Conservation (phyloP, 306 rosid species). For the Datisca glomerata region DNA sequence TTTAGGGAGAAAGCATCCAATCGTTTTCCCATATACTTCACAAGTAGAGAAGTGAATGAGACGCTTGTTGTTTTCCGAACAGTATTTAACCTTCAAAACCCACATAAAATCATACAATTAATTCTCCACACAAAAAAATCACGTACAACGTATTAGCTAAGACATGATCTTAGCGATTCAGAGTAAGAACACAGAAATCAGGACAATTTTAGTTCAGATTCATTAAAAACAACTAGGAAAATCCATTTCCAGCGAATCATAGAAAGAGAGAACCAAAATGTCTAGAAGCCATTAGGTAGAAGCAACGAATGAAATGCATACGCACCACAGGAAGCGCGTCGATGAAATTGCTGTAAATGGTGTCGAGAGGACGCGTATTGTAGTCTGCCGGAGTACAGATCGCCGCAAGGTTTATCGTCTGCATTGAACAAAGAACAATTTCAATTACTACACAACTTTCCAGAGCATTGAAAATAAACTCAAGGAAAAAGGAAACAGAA, state of each 20-base stretch:
- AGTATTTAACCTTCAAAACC: constrained; percentile 61
- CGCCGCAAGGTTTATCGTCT: constrained; percentile 57
- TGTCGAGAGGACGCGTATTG: constrained; percentile 44
- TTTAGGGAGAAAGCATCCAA: constrained; percentile 80
- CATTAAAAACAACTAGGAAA: not conserved
- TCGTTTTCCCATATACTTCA: constrained; percentile 88
- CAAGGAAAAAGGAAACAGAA: not conserved
- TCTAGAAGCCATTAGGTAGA: not conserved
- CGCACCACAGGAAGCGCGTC: constrained; percentile 75
- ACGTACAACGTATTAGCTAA: too few species aligned
- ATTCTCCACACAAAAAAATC: not conserved
- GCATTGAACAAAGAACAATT: not conserved
- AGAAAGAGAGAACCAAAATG: not conserved
- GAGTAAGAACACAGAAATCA: too few species aligned
- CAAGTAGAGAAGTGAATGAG: constrained; percentile 85
- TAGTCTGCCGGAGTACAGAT: constrained; percentile 57
- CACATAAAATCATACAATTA: not conserved
- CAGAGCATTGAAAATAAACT: not conserved
- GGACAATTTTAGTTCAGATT: not conserved
- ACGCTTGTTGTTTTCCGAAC: constrained; percentile 78
- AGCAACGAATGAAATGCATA: not conserved
- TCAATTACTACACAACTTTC: constrained; percentile 7
- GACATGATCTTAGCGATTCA: too few species aligned
- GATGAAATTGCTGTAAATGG: constrained; percentile 51
- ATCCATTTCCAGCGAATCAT: too few species aligned